These are phyloP conservation scores for Tripterygium wilfordii DNA, from an alignment of 177 flowering plant genomes.

Conservation along the genomic window DNA sequence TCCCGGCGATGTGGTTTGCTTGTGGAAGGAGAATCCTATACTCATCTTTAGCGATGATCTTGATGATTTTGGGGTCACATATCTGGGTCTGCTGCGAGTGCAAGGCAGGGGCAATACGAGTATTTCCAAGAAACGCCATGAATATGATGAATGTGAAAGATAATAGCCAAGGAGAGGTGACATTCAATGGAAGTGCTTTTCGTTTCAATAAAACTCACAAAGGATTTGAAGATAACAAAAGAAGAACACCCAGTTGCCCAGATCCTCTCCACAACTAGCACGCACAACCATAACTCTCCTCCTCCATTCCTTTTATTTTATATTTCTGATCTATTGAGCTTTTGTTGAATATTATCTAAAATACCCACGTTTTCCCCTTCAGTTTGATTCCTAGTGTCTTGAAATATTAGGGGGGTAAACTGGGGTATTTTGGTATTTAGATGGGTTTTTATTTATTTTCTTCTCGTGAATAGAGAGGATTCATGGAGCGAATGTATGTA, in stretches of 20 bases:
- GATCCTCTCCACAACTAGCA: slow-evolving; percentile 75
- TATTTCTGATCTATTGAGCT: slow-evolving; percentile 1
- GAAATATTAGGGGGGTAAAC: slow-evolving; percentile 26
- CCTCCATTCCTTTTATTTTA: slow-evolving; percentile 2
- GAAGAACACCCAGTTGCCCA: slow-evolving; percentile 66
- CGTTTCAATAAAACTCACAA: slow-evolving; percentile 15
- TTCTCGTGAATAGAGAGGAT: too few species aligned
- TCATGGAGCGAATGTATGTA: too few species aligned
- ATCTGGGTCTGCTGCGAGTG: slow-evolving; percentile 27
- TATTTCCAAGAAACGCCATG: slow-evolving; percentile 7
- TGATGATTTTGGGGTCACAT: slow-evolving; percentile 23
- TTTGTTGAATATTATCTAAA: slow-evolving; percentile 22
- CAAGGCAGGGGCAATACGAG: slow-evolving; percentile 31
- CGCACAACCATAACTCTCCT: too few species aligned
- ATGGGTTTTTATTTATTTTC: not conserved
- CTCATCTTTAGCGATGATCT: slow-evolving; percentile 7
- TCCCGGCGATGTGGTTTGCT: slow-evolving; percentile 25
- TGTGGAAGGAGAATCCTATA: slow-evolving; percentile 14
- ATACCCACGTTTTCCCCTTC: slow-evolving; percentile 54
- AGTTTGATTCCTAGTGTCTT: too few species aligned
- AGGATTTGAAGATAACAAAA: slow-evolving; percentile 35
- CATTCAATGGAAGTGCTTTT: too few species aligned
- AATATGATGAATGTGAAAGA: not conserved
- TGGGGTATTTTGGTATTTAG: slow-evolving; percentile 47
- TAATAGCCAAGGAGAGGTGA: too few species aligned